Percentiles rank a stretch among this genome's conserved stretches.
phyloP scores from a whole-genome alignment of 2,329 filamentous ascomycete species.

The Akanthomyces muscarius region DNA sequence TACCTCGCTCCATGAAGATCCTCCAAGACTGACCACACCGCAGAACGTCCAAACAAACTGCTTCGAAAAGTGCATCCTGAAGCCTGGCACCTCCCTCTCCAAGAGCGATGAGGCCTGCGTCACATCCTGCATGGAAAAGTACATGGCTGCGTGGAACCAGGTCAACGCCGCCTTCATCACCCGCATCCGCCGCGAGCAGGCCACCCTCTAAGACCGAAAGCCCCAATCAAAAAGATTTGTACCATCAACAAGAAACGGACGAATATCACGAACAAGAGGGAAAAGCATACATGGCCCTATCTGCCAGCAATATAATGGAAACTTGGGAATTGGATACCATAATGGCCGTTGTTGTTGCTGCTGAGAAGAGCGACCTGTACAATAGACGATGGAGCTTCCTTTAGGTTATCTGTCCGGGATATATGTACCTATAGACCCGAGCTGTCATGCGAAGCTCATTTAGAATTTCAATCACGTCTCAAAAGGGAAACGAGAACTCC shows the following conservation, averaged over 20 bases:
- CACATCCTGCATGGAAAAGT: conserved; percentile 78
- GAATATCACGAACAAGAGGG: neutral
- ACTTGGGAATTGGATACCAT: neutral
- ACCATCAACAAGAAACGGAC: conserved; percentile 3
- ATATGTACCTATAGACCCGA: conserved; percentile 7
- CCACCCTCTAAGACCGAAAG: conserved; percentile 23
- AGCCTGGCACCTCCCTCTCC: conserved; percentile 63
- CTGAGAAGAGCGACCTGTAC: neutral
- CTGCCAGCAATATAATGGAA: neutral
- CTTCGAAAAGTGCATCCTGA: conserved; percentile 72
- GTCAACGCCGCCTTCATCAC: conserved; percentile 66
- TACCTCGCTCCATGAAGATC: neutral
- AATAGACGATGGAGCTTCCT: neutral
- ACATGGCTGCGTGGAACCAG: conserved; percentile 75
- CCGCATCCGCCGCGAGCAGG: conserved; percentile 57
- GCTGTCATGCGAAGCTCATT: neutral
- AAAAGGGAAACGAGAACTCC: neutral
- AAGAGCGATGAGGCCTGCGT: conserved; percentile 67
- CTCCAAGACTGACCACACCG: neutral
- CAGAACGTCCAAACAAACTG: conserved; percentile 80
- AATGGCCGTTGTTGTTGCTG: neutral
- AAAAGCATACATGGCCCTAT: neutral
- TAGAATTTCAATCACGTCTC: neutral
- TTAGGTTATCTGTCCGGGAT: neutral
- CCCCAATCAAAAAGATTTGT: neutral